Percentiles rank a stretch among this genome's conserved stretches.
phyloP scores from a whole-genome alignment of 2,329 filamentous ascomycete species.

The Dactylellina parvicollis region DNA sequence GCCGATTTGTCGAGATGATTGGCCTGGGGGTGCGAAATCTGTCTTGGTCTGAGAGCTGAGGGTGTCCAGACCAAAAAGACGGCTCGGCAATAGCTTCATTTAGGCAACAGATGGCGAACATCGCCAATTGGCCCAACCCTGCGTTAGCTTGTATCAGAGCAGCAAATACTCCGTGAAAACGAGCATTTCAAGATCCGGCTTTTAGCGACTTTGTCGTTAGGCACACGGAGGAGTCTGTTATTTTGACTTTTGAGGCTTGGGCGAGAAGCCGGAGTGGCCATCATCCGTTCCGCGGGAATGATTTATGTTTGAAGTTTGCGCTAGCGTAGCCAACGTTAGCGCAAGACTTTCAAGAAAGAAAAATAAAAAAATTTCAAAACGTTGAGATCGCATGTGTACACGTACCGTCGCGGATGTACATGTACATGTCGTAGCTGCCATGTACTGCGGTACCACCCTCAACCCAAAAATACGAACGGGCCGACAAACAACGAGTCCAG shows the following conservation, averaged over 20 bases:
- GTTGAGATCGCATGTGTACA: neutral
- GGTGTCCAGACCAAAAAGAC: constrained; percentile 39
- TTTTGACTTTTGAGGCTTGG: constrained; percentile 15
- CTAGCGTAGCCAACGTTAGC: neutral
- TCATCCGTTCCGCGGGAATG: constrained; percentile 19
- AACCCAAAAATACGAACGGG: neutral
- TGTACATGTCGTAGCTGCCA: neutral
- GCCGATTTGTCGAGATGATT: constrained; percentile 27
- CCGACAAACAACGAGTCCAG: no score
- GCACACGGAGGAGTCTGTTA: constrained; percentile 18
- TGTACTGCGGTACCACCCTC: neutral
- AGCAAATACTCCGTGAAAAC: constrained; percentile 45
- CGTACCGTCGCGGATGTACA: neutral
- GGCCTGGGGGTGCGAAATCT: constrained; percentile 21
- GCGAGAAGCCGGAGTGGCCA: constrained; percentile 13
- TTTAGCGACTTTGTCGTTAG: constrained; percentile 22
- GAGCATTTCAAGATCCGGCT: constrained; percentile 31
- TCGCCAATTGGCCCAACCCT: constrained; percentile 48
- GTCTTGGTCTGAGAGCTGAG: constrained; percentile 30
- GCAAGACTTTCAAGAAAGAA: constrained; percentile 4
- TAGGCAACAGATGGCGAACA: constrained; percentile 53
- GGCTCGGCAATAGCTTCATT: constrained; percentile 53
- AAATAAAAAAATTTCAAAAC: neutral
- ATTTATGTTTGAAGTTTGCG: neutral
- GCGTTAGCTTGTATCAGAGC: constrained; percentile 27